Base-by-base conservation (phyloP, 2,329 filamentous ascomycete genomes). In the Alternaria sp. region DNA sequence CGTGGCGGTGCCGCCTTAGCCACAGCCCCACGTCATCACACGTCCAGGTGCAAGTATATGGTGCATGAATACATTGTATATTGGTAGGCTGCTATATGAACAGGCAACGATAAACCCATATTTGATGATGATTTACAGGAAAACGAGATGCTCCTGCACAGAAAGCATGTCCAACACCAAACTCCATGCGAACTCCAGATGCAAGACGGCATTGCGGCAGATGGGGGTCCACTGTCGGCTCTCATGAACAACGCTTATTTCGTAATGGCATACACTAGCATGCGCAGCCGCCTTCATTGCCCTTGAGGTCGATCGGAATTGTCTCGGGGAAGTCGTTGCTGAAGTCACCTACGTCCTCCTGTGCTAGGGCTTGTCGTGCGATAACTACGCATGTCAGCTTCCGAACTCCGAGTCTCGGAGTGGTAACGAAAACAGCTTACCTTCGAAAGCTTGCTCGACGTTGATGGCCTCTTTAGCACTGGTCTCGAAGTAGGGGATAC, bases 381-480 rank as follows among this genome's bases (percentile, higher is more conserved):
- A 99, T 99, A 48, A 97, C 95, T 97, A 67, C 36, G 41, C 8
- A 18, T 46, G 61, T 65, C 46, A 67, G 57, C 18, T 24, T 24
- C 9, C 26, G 16, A 28, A 44, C 14, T 12, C 43, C 9, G 28
- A 16, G n/a, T 14, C 38, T 20, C 30, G 41, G 20, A 9, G 16
- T 16, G 20, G 7, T 32, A 20, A 7, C 8, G 28, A 16, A 26
- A 16, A 8, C 30, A 14, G 44, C 76, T 68, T 75, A 87, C 86
- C 85, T 76, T 88, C 86, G 69, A 92, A 92, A 46, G 90, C 90
- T 76, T 92, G 93, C 81, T 99, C 95, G 43, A 99, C 95, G 76
- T 99, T 99, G 81, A 97, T 91, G 62, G 94, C 95, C 81, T 99
- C 95, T 84, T 99, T 99, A 62, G 95, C 95, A 81, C 94, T 97